These are phyloP conservation scores for Trifolium repens DNA, from an alignment of 306 rosid species.

Conservation along the genomic window DNA sequence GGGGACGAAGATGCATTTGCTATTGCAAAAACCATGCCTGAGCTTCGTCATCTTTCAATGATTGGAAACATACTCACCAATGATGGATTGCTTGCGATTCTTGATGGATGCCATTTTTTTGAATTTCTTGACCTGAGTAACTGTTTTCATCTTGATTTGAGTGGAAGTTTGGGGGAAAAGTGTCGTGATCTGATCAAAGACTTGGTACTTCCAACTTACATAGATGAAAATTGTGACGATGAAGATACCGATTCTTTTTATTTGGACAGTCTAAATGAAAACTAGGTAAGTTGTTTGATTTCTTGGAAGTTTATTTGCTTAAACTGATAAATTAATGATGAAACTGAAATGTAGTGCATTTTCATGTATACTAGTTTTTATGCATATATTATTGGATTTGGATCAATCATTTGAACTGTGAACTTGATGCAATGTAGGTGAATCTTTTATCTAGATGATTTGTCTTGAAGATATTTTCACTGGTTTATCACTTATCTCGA, in stretches of 20 bases:
- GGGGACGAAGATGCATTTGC: no score
- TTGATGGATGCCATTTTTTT: background rate
- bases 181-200: background rate
- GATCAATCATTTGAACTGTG: no score
- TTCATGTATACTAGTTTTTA: no score
- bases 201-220: background rate
- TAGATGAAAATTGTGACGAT: background rate
- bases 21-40: no score
- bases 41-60: background rate
- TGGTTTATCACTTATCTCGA: no score
- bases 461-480: no score
- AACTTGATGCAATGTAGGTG: no score
- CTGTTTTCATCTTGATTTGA: background rate
- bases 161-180: background rate
- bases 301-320: slow-evolving; percentile 64
- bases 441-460: no score
- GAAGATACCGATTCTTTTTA: no score
- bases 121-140: background rate
- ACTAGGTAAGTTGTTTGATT: slow-evolving; percentile 80
- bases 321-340: slow-evolving; percentile 56
- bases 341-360: slow-evolving; percentile 42
- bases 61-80: background rate
- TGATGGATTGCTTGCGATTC: background rate
- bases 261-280: no score
- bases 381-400: no score